These are phyloP conservation scores for Cylindrodendrum hubeiense DNA, from an alignment of 2,329 filamentous ascomycete species.

Conservation along the genomic window DNA sequence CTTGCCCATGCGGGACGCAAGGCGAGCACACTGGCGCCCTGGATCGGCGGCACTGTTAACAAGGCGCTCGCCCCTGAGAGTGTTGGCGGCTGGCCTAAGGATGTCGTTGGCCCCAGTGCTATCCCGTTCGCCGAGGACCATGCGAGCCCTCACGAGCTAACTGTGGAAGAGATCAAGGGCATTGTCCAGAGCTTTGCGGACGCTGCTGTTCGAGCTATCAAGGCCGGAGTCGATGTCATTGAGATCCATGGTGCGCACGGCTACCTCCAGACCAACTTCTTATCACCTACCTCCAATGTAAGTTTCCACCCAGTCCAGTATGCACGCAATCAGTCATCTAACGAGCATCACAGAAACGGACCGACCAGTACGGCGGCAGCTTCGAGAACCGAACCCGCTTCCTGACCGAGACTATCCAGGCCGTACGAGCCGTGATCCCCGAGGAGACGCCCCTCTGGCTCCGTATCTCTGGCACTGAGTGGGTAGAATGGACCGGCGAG, in stretches of 20 bases:
- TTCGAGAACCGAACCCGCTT: slow-evolving; percentile 76
- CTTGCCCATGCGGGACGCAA: slow-evolving; percentile 84
- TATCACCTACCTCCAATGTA: slow-evolving; percentile 69
- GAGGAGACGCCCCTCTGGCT: slow-evolving; percentile 67
- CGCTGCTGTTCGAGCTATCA: slow-evolving; percentile 69
- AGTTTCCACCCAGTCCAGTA: slow-evolving; percentile 32
- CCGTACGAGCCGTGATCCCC: slow-evolving; percentile 65
- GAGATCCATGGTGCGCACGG: slow-evolving; percentile 77
- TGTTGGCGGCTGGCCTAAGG: slow-evolving; percentile 68
- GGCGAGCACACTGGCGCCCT: slow-evolving; percentile 71
- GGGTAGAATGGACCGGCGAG: slow-evolving; percentile 63
- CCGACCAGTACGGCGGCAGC: slow-evolving; percentile 74
- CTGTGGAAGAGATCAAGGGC: slow-evolving; percentile 73
- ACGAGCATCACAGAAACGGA: slow-evolving; percentile 59
- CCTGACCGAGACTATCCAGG: slow-evolving; percentile 65
- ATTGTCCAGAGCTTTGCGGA: slow-evolving; percentile 73
- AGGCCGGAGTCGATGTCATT: slow-evolving; percentile 81
- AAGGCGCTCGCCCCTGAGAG: slow-evolving; percentile 65
- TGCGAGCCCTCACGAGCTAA: slow-evolving; percentile 75
- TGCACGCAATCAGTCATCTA: background rate
- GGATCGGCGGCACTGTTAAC: slow-evolving; percentile 66
- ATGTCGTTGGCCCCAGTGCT: slow-evolving; percentile 64
- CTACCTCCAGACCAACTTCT: slow-evolving; percentile 75
- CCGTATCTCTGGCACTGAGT: slow-evolving; percentile 73
- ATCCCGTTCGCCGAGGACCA: slow-evolving; percentile 72